A percentile compares a stretch with the other conserved stretches of the same genome.
phyloP scores from a whole-genome alignment of 495 filamentous ascomycete genomes.

The Penicillium cinerascens region DNA sequence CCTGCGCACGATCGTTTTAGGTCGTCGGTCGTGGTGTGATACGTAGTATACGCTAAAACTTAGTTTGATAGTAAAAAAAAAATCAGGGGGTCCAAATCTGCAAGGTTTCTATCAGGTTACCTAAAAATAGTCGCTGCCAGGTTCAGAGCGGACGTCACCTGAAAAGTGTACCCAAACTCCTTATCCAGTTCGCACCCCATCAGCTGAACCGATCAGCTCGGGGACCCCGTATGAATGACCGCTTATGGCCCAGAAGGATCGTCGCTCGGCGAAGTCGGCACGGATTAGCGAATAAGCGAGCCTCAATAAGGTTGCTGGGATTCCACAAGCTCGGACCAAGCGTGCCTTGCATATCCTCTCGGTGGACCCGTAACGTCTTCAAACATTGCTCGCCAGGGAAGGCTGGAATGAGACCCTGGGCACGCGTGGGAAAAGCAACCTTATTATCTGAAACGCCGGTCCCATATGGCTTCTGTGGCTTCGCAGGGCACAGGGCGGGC shows the following conservation, averaged over 20 bases:
- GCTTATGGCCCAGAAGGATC: neutral
- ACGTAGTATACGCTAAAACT: neutral
- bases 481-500: neutral
- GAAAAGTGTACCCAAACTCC: neutral
- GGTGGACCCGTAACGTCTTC: constrained; percentile 22
- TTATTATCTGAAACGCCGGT: constrained; percentile 25
- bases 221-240: neutral
- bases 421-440: constrained; percentile 26
- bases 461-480: constrained; percentile 27
- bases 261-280: constrained; percentile 6
- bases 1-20: neutral
- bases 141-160: neutral
- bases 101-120: neutral
- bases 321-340: constrained; percentile 27
- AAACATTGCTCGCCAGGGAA: constrained; percentile 23
- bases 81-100: neutral
- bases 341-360: constrained; percentile 33
- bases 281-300: neutral
- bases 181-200: neutral
- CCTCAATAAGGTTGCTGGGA: constrained; percentile 33
- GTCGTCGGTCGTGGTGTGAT: constrained; percentile 1
- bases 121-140: neutral
- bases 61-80: neutral
- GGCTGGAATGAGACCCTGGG: constrained; percentile 13
- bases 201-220: neutral